Base-by-base conservation (phyloP, 331 rosid genomes). In the Telfairia occidentalis region DNA sequence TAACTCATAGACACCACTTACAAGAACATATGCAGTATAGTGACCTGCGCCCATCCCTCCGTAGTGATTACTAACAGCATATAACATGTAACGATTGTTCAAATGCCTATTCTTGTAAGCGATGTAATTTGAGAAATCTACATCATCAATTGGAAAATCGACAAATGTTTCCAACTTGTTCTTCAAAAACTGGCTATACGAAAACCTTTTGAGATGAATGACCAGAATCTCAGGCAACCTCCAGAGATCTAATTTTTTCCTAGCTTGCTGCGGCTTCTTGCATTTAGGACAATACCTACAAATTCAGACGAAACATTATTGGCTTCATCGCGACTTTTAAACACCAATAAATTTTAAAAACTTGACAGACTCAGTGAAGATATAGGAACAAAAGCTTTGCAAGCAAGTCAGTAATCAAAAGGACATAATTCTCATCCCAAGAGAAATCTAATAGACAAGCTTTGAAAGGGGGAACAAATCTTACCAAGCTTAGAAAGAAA, bases 171-270 rank as follows among this genome's bases (percentile, higher is more conserved):
- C 97, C 66, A 92, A 86, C 83, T 92, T 92, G 78, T 87, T 89
- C 84, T 84, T 84, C 13, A 80, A 80, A 82, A 5, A 85, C 54
- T 74, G 83, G 78, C 75, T 71, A 78, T 76, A 86, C 2, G 96
- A 90, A 80, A 92, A 90, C 82, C 98, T 87, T 83, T 92, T 92
- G 83, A 92, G 82, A 85, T 92, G 97, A 83, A 90, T 82, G 75
- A 92, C 88, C 64, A 92, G 89, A 78, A 87, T 81, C 85, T 89
- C 90, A 7, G 98, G 98, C 88, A 90, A 85, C 73, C 96, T 90
- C 98, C 98, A 92, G 66, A 89, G 91, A 83, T 92, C 98, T 76
- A 92, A 73, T 82, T 90, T 92, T 84, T 90, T 92, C n/a, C 85
- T 83, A 48, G 97, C 98, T 89, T 86, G 96, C 82, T 77, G 91